A percentile compares a stretch with the other conserved stretches of the same genome.
These are phyloP conservation scores for Quercus phellos DNA, from an alignment of 331 rosid genomes.

Conservation along the genomic window DNA sequence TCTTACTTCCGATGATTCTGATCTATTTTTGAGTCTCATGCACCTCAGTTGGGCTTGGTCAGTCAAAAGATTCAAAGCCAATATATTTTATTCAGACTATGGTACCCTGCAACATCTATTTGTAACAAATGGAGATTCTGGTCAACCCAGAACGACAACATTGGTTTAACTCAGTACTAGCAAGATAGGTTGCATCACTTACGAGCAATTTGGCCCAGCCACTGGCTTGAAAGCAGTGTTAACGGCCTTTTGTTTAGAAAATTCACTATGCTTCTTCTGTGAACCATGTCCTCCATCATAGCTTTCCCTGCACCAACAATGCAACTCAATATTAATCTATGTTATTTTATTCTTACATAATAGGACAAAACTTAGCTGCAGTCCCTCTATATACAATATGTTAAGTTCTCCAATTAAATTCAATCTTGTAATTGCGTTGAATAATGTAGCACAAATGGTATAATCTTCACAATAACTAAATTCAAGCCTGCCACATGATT, in stretches of 20 bases:
- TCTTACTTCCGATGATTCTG: not conserved
- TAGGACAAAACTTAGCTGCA: too few relatives aligned
- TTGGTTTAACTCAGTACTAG: not conserved
- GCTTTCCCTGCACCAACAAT: constrained; percentile 41
- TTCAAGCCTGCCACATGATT: too few relatives aligned
- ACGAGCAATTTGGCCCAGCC: constrained; percentile 80
- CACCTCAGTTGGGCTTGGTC: not conserved
- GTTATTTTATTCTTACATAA: not conserved
- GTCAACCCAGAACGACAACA: not conserved
- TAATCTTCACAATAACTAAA: too few relatives aligned
- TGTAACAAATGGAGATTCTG: not conserved
- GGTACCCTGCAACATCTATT: not conserved
- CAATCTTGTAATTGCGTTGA: too few relatives aligned
- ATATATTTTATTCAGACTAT: not conserved
- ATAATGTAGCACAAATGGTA: too few relatives aligned
- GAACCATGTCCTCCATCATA: constrained; percentile 35
- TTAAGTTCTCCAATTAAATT: too few relatives aligned
- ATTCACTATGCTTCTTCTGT: constrained; percentile 31
- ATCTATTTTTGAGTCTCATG: not conserved
- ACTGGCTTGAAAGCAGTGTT: constrained; percentile 40
- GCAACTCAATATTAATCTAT: not conserved
- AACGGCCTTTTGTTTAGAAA: constrained; percentile 24
- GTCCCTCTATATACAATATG: too few relatives aligned
- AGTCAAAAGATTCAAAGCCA: not conserved
- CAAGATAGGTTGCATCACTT: constrained; percentile 33